Evolutionary conservation across 257 asterid genomes (phyloP).

Genomic region (Orobanche coerulescens): DNA sequence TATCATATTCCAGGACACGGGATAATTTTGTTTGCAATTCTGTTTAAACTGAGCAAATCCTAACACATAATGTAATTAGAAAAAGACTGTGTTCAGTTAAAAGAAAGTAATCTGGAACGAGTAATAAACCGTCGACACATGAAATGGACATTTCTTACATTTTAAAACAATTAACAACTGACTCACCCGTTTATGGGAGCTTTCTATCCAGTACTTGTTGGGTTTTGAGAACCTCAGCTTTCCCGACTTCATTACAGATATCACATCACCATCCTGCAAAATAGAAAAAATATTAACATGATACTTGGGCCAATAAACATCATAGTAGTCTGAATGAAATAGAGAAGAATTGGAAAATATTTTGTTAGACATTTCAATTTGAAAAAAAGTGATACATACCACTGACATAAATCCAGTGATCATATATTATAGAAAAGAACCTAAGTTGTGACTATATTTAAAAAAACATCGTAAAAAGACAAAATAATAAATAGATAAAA

Average conservation of each 20-base stretch:
- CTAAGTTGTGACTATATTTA: background rate
- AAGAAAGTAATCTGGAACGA: background rate
- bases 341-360: background rate
- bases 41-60: too few species aligned
- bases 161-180: conserved; percentile 4
- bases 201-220: conserved; percentile 89
- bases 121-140: background rate
- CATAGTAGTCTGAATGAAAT: background rate
- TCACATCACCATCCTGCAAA: conserved; percentile 62
- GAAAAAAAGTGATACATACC: too few species aligned
- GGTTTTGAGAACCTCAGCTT: conserved; percentile 67
- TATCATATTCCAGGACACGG: too few species aligned
- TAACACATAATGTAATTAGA: background rate
- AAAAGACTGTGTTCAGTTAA: too few species aligned
- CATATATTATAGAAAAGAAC: background rate
- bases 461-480: background rate
- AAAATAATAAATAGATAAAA: background rate
- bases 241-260: conserved; percentile 74
- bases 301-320: background rate
- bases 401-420: background rate
- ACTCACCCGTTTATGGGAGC: conserved; percentile 85
- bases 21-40: too few species aligned
- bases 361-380: too few species aligned
- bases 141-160: background rate
- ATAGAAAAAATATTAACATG: background rate